Evolutionary conservation across 805 yeast species (phyloP).

Genomic region (Candida qinlingensis): DNA sequence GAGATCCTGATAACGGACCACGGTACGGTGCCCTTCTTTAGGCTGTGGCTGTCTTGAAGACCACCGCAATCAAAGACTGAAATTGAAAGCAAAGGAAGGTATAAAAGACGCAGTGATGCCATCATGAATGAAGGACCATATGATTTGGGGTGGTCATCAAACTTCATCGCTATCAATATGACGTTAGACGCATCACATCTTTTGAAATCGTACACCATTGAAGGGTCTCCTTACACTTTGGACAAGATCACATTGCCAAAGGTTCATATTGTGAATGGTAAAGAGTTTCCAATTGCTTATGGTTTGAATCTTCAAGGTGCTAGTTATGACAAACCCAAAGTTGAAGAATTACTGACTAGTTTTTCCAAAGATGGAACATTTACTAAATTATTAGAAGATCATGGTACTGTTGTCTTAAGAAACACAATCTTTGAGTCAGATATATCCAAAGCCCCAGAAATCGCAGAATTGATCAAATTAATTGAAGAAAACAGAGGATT

Average conservation of each 20-base stretch:
- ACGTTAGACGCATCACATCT: not conserved
- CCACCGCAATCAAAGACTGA: no score
- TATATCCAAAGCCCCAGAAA: slow-evolving; percentile 16
- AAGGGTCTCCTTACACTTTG: slow-evolving; percentile 3
- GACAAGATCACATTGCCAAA: slow-evolving; percentile 6
- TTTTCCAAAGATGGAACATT: slow-evolving; percentile 23
- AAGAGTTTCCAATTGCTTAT: slow-evolving; percentile 10
- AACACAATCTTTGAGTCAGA: slow-evolving; percentile 14
- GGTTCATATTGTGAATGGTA: slow-evolving; percentile 7
- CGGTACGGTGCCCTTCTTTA: no score
- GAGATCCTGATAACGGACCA: no score
- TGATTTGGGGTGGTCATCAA: no score
- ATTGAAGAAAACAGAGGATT: slow-evolving; percentile 22
- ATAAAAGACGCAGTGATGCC: no score
- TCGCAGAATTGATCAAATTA: slow-evolving; percentile 20
- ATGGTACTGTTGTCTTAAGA: slow-evolving; percentile 29
- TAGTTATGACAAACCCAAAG: slow-evolving; percentile 19
- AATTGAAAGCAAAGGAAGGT: no score
- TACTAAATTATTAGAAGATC: slow-evolving; percentile 18
- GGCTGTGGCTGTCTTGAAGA: no score
- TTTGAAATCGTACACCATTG: not conserved
- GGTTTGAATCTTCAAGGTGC: slow-evolving; percentile 16
- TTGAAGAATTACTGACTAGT: not conserved
- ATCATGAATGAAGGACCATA: no score
- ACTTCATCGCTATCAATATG: not conserved